A percentile compares a stretch with the other conserved stretches of the same genome.
These are phyloP conservation scores for Corymbia calophylla DNA, from an alignment of 441 rosid genomes.

Conservation along the genomic window DNA sequence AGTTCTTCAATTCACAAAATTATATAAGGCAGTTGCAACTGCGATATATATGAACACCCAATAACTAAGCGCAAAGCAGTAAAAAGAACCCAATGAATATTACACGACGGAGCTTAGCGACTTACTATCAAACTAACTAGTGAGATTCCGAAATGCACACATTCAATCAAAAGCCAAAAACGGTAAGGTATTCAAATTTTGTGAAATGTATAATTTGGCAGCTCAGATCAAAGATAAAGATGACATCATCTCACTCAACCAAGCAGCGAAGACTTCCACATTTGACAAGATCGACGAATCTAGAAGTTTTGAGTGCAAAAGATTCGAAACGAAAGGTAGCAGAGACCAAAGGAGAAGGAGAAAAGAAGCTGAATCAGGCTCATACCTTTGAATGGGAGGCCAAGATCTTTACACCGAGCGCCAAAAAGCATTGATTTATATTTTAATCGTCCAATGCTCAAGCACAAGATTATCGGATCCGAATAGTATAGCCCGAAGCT, in stretches of 20 bases:
- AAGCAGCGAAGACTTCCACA: not conserved
- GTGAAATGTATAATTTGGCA: not conserved
- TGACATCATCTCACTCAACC: not conserved
- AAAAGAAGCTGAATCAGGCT: constrained; percentile 2
- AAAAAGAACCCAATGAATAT: not conserved
- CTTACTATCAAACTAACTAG: not conserved
- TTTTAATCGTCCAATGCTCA: constrained; percentile 4
- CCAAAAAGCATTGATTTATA: not conserved
- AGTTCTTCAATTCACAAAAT: not conserved
- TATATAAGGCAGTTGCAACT: not conserved
- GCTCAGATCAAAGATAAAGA: not conserved
- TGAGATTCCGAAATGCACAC: not conserved
- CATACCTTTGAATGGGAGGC: constrained; percentile 25
- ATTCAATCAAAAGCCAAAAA: not conserved
- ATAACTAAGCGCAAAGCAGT: not conserved
- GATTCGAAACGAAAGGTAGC: not conserved
- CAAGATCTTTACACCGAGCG: constrained; percentile 11
- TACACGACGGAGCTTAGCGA: not conserved
- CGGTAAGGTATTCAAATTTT: not conserved
- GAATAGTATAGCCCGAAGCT: constrained; percentile 10
- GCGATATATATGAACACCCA: not conserved
- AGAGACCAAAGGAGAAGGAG: not conserved
- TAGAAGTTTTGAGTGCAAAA: not conserved
- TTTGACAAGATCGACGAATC: not conserved
- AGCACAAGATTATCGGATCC: constrained; percentile 29